Percentiles rank a stretch among this genome's conserved stretches.
These are phyloP conservation scores for Pseudognaphalium luteoalbum DNA, from an alignment of 129 eudicot genomes.

Conservation along the genomic window DNA sequence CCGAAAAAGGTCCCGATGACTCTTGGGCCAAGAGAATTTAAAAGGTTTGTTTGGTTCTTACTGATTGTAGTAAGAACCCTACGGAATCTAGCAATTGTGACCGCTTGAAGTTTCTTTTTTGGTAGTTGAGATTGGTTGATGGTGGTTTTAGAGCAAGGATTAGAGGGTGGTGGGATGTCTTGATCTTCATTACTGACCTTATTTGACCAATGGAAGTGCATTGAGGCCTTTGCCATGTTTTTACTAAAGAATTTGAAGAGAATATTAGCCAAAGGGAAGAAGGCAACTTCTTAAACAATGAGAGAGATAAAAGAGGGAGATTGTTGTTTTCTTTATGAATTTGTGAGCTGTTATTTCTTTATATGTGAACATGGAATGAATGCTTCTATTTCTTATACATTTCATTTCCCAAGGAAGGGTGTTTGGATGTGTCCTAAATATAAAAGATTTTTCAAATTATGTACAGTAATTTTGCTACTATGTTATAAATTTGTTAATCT, in stretches of 20 bases:
- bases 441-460: too few relatives aligned
- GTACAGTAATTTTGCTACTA: too few relatives aligned
- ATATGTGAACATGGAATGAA: constrained; percentile 32
- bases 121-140: constrained; percentile 27
- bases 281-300: constrained; percentile 40
- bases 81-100: constrained; percentile 59
- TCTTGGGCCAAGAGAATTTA: constrained; percentile 45
- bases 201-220: constrained; percentile 73
- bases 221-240: constrained; percentile 55
- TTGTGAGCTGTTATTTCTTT: constrained; percentile 34
- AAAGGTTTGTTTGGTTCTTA: constrained; percentile 39
- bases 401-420: not conserved
- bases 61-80: constrained; percentile 50
- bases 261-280: constrained; percentile 34
- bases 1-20: constrained; percentile 80
- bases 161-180: constrained; percentile 33
- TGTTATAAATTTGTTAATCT: too few relatives aligned
- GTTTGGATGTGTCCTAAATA: not conserved
- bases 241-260: constrained; percentile 37
- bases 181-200: constrained; percentile 67
- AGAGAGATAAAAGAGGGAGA: constrained; percentile 38
- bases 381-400: not conserved
- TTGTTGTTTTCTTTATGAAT: constrained; percentile 27
- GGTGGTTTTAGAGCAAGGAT: constrained; percentile 27
- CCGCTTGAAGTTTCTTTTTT: constrained; percentile 61